A percentile compares a stretch with the other conserved stretches of the same genome.
Evolutionary conservation across 1,284 basidiomycete genomes (phyloP).

Genomic region (Xerocomus nothofagi): DNA sequence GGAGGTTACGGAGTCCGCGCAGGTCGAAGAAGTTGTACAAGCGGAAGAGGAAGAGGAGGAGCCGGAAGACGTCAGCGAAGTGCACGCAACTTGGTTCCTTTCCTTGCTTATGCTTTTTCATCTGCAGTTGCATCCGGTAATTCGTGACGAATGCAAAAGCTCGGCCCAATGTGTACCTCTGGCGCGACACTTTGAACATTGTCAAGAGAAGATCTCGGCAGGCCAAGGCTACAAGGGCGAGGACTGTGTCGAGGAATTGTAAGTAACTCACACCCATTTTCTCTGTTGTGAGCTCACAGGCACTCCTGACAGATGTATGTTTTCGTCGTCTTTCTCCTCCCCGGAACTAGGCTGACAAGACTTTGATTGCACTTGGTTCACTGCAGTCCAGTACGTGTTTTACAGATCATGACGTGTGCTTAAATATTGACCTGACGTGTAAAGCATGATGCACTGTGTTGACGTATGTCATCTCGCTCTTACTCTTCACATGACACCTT

Average conservation of each 20-base stretch:
- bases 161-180: constrained; percentile 67
- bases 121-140: constrained; percentile 57
- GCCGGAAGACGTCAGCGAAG: constrained; percentile 74
- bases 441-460: constrained; percentile 87
- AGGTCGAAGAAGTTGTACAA: constrained; percentile 37
- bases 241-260: constrained; percentile 92
- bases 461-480: constrained; percentile 55
- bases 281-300: constrained; percentile 11
- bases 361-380: constrained; percentile 4
- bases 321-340: constrained; percentile 9
- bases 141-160: constrained; percentile 77
- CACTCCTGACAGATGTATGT: constrained; percentile 49
- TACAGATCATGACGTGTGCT: neutral
- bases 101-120: neutral
- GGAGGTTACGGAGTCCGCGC: constrained; percentile 28
- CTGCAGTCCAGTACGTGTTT: constrained; percentile 62
- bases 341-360: constrained; percentile 14
- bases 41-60: constrained; percentile 62
- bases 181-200: constrained; percentile 87
- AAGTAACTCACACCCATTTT: constrained; percentile 36
- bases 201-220: constrained; percentile 80
- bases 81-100: neutral
- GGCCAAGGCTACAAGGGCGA: constrained; percentile 85
- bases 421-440: constrained; percentile 13
- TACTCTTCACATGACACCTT: constrained; percentile 1